Conservation (phyloP, 108 stramenopile species). For the Skeletonema marinoi region DNA sequence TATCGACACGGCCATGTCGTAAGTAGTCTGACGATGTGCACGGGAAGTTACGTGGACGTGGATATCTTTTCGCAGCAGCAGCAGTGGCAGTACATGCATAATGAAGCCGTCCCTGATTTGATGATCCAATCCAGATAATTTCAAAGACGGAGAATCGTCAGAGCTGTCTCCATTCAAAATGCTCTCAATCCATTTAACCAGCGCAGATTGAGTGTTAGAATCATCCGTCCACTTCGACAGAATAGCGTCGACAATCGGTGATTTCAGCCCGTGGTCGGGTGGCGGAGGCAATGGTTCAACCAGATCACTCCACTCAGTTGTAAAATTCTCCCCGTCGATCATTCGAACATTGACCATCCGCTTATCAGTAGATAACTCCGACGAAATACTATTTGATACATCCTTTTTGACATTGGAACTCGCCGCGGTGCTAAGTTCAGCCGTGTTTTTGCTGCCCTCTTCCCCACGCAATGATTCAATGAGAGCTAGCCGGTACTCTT, state of each 20-base stretch:
- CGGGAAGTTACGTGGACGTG: conserved; percentile 74
- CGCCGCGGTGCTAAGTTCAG: background rate
- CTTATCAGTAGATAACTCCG: conserved; percentile 41
- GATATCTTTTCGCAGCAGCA: conserved; percentile 77
- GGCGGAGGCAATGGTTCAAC: conserved; percentile 74
- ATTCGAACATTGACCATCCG: conserved; percentile 75
- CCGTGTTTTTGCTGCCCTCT: background rate
- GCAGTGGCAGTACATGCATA: conserved; percentile 82
- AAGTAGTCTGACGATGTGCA: conserved; percentile 72
- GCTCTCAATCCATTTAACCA: conserved; percentile 76
- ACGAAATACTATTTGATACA: conserved; percentile 21
- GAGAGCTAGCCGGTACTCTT: conserved; percentile 42
- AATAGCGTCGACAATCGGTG: conserved; percentile 77
- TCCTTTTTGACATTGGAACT: conserved; percentile 12
- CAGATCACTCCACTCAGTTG: conserved; percentile 79
- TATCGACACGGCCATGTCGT: conserved; percentile 81
- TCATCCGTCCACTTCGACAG: conserved; percentile 76
- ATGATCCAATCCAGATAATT: conserved; percentile 77
- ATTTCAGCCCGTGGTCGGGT: conserved; percentile 79
- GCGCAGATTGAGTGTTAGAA: conserved; percentile 56
- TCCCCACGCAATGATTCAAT: conserved; percentile 17
- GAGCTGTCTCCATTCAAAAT: conserved; percentile 63
- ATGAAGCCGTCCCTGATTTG: conserved; percentile 82
- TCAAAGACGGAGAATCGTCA: conserved; percentile 60
- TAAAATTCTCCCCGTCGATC: conserved; percentile 83